A percentile compares a stretch with the other conserved stretches of the same genome.
phyloP scores from a whole-genome alignment of 169 alveolate genomes.

The Theileria parva region DNA sequence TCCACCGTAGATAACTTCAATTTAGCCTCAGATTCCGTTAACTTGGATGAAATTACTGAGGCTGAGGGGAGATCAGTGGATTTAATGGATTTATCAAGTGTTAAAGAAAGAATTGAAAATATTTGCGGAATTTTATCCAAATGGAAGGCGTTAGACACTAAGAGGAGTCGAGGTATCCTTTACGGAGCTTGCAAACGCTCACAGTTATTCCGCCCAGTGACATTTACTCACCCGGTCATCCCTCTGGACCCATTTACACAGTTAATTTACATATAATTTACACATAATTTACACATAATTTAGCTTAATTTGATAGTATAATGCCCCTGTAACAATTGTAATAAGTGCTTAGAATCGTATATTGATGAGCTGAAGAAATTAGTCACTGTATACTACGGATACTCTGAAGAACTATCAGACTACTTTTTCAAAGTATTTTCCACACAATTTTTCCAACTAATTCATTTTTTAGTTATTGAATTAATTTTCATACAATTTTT shows the following conservation, averaged over 20 bases:
- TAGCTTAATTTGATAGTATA: no score
- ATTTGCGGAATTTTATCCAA: conserved; percentile 70
- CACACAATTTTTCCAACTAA: neutral
- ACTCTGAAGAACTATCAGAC: conserved; percentile 86
- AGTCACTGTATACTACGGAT: conserved; percentile 85
- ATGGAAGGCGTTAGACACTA: conserved; percentile 41
- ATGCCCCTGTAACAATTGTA: neutral
- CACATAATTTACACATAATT: neutral
- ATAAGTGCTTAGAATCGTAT: conserved; percentile 25
- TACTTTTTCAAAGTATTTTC: conserved; percentile 70
- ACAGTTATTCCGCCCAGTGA: no score
- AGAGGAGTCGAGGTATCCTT: conserved; percentile 33
- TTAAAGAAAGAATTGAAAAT: conserved; percentile 74
- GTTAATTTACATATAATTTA: neutral
- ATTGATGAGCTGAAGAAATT: conserved; percentile 70
- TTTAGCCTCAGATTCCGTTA: conserved; percentile 45
- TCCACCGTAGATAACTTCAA: conserved; percentile 49
- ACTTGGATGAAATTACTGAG: conserved; percentile 46
- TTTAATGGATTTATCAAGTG: conserved; percentile 77
- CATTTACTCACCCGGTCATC: no score
- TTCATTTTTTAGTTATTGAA: neutral
- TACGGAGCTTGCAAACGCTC: no score
- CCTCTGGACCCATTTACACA: neutral
- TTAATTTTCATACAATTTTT: neutral
- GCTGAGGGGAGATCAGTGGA: conserved; percentile 69